These are phyloP conservation scores for Neopestalotiopsis sp. DNA, from an alignment of 2,329 filamentous ascomycete genomes.

Conservation along the genomic window DNA sequence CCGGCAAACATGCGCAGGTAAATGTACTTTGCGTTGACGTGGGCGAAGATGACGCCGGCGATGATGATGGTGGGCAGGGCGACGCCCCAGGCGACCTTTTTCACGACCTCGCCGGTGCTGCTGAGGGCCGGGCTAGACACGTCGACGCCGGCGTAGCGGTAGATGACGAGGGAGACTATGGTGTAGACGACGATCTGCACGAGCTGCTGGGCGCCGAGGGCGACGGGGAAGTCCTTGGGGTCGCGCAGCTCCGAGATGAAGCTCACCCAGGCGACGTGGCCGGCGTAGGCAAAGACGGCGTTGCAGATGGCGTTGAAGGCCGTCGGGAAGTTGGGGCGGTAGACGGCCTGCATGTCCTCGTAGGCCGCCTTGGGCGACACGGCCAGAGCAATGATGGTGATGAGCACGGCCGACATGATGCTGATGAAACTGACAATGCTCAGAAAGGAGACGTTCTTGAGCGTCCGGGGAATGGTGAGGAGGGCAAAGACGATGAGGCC, in stretches of 20 bases:
- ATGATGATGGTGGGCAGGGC: constrained; percentile 73
- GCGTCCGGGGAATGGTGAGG: constrained; percentile 64
- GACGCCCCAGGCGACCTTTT: constrained; percentile 70
- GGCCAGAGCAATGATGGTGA: constrained; percentile 67
- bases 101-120: constrained; percentile 56
- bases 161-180: constrained; percentile 68
- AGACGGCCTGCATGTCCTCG: constrained; percentile 36
- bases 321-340: constrained; percentile 49
- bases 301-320: constrained; percentile 64
- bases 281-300: constrained; percentile 69
- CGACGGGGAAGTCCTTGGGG: constrained; percentile 63
- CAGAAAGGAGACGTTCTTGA: constrained; percentile 65
- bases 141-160: constrained; percentile 65
- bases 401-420: constrained; percentile 64
- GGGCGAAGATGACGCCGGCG: constrained; percentile 72
- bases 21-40: constrained; percentile 69
- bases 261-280: constrained; percentile 70
- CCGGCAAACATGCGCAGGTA: constrained; percentile 68
- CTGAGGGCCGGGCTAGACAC: constrained; percentile 71
- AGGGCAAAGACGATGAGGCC: constrained; percentile 63
- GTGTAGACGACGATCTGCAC: constrained; percentile 67
- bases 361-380: constrained; percentile 43
- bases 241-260: constrained; percentile 68
- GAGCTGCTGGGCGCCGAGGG: constrained; percentile 51
- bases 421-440: constrained; percentile 67